Evolutionary conservation across 345 rosid species (phyloP), one percentile per base, ranked within the genome.

Genomic region (Murraya paniculata): DNA sequence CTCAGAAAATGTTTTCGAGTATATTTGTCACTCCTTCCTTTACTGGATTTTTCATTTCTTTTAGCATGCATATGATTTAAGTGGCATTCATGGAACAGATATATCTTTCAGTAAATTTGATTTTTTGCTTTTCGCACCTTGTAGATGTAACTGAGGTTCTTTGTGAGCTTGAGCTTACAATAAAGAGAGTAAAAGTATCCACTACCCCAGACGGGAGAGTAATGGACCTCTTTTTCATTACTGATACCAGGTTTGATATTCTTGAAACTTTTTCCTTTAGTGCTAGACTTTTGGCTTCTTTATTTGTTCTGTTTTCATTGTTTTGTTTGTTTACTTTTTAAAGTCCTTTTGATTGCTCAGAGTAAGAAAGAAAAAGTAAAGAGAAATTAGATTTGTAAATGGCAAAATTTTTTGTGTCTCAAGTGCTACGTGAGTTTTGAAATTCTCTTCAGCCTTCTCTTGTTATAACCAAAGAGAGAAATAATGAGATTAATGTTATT

Each of bases 161-260:
- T 67, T 90, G 89, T 39, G 91, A 87, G 79, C 83, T 91, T 67
- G 92, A 91, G 84, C 89, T 90, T 58, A 86, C 87, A 45, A 90
- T 90, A 78, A 88, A 86, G 82, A 87, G 86, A 78, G 95, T 88
- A 38, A 91, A 91, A 81, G 90, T 87, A 62, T 90, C 87, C 81
- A 88, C 93, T 65, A 76, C 92, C 64, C 95, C 93, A 7, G 95
- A 91, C 81, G 95, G 92, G 61, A 86, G 85, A 79, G 91, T 91
- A 33, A 85, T 90, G 89, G 92, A 90, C 82, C 93, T 91, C 82
- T 85, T 91, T 76, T 91, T 85, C 72, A 61, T 91, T 58, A 90
- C 95, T 2, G 95, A 91, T 86, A 83, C 90, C 65, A 90, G 93
- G 95, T 91, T 79, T 80, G 84, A 77, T 24, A 35, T 78, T 78